Percentiles rank a stretch among this genome's conserved stretches.
phyloP scores from a whole-genome alignment of 306 rosid genomes.

The Chamaecrista fasciculata region DNA sequence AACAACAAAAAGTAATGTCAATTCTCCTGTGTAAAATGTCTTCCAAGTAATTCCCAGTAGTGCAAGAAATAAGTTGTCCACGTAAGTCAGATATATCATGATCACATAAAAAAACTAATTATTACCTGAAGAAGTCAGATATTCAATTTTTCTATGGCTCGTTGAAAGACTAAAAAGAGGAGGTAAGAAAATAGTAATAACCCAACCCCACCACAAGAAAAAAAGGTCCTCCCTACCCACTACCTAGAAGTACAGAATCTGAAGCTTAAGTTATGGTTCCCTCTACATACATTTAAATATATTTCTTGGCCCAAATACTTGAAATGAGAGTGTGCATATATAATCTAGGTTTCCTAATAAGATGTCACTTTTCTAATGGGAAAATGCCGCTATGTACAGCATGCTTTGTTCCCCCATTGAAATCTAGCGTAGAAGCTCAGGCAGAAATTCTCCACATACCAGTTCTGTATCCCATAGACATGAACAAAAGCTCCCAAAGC shows the following conservation, averaged over 20 bases:
- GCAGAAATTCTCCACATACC: conserved; percentile 75
- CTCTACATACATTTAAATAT: conserved; percentile 17
- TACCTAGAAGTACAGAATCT: not conserved
- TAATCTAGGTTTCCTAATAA: conserved; percentile 1
- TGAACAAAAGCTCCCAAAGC: conserved; percentile 97
- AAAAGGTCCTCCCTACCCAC: not conserved
- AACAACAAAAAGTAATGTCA: too few species aligned
- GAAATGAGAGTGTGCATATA: not conserved
- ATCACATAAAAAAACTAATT: too few species aligned
- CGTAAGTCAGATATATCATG: too few species aligned
- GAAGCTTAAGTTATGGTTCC: conserved; percentile 18
- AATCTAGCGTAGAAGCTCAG: conserved; percentile 32
- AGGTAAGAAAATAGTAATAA: not conserved
- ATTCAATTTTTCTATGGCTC: conserved; percentile 13
- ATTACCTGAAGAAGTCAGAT: too few species aligned
- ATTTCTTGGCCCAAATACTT: conserved; percentile 7
- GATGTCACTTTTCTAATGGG: not conserved
- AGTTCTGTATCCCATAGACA: conserved; percentile 86
- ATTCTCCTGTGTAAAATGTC: too few species aligned
- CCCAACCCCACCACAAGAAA: too few species aligned
- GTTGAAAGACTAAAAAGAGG: not conserved
- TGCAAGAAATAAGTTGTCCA: too few species aligned
- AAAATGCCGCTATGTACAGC: conserved; percentile 18
- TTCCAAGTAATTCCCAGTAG: too few species aligned
- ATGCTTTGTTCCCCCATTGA: conserved; percentile 9